Conservation (phyloP, 495 filamentous ascomycete species). For the Hypoxylon subgilvum region DNA sequence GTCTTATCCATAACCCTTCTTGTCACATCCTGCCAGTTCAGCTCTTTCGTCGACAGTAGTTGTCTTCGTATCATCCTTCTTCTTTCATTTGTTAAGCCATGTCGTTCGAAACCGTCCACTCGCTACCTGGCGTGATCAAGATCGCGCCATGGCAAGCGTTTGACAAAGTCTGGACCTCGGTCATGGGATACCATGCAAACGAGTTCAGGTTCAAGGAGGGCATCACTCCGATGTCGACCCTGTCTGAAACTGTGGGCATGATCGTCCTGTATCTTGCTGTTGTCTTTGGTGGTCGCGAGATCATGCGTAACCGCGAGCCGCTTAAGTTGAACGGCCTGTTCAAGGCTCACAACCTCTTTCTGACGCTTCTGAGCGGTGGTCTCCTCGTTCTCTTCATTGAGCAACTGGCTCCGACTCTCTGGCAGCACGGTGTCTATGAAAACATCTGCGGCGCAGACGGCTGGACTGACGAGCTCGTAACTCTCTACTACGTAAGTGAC, state of each 20-base stretch:
- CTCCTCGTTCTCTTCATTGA: conserved; percentile 74
- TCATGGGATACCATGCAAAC: conserved; percentile 72
- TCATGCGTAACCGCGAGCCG: conserved; percentile 73
- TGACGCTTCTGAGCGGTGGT: conserved; percentile 69
- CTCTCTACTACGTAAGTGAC: conserved; percentile 75
- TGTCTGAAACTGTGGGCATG: conserved; percentile 65
- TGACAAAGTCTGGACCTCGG: conserved; percentile 73
- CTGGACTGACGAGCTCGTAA: conserved; percentile 75
- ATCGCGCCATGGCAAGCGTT: conserved; percentile 92
- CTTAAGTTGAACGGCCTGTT: conserved; percentile 71
- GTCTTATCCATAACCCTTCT: background rate
- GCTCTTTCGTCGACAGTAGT: background rate
- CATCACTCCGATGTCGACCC: conserved; percentile 70
- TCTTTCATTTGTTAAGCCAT: conserved; percentile 23
- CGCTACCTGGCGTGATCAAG: conserved; percentile 60
- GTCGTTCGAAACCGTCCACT: conserved; percentile 26
- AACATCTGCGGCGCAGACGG: conserved; percentile 71
- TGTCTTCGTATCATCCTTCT: background rate
- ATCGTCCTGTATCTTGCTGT: conserved; percentile 72
- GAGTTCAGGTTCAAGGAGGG: conserved; percentile 70
- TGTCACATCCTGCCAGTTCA: background rate
- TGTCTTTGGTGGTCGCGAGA: conserved; percentile 73
- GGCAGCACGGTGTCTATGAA: conserved; percentile 69
- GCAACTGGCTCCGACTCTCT: conserved; percentile 71
- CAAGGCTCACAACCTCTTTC: conserved; percentile 78